These are phyloP conservation scores for Solanum medicagineum DNA, from an alignment of 257 asterid species.

Conservation along the genomic window DNA sequence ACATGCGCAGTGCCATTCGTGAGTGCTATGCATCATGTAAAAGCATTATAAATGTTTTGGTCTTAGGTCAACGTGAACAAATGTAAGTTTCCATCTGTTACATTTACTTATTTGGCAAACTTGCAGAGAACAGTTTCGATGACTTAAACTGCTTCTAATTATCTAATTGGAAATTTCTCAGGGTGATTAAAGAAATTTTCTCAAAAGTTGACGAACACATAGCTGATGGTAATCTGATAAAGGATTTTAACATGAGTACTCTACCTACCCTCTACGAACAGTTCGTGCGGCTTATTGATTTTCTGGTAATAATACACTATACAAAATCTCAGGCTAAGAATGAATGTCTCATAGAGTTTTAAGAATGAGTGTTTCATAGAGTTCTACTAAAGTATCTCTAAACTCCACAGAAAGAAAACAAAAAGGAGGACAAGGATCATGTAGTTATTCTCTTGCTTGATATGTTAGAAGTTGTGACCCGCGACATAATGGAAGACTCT, in stretches of 20 bases:
- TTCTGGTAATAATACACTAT: conserved; percentile 44
- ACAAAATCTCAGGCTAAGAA: neutral
- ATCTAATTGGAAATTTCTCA: conserved; percentile 12
- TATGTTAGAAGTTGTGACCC: conserved; percentile 90
- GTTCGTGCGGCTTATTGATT: conserved; percentile 77
- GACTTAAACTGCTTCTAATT: neutral
- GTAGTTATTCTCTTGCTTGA: conserved; percentile 84
- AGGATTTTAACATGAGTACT: conserved; percentile 51
- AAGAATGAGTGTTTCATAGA: neutral
- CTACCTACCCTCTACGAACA: conserved; percentile 71
- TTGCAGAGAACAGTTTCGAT: neutral
- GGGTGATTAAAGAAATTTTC: conserved; percentile 69
- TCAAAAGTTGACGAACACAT: conserved; percentile 62
- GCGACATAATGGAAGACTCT: conserved; percentile 83
- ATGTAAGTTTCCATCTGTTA: conserved; percentile 37
- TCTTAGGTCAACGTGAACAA: conserved; percentile 66
- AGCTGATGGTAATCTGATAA: conserved; percentile 39
- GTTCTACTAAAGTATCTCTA: neutral
- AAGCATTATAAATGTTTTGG: conserved; percentile 68
- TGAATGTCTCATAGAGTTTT: neutral
- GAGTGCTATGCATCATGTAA: conserved; percentile 90
- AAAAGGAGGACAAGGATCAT: conserved; percentile 70
- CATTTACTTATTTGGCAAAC: neutral
- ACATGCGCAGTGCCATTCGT: conserved; percentile 81
- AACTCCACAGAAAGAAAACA: conserved; percentile 63